These are phyloP conservation scores for Schizosaccharomyces japonicus DNA, from an alignment of 805 yeast species.

Conservation along the genomic window DNA sequence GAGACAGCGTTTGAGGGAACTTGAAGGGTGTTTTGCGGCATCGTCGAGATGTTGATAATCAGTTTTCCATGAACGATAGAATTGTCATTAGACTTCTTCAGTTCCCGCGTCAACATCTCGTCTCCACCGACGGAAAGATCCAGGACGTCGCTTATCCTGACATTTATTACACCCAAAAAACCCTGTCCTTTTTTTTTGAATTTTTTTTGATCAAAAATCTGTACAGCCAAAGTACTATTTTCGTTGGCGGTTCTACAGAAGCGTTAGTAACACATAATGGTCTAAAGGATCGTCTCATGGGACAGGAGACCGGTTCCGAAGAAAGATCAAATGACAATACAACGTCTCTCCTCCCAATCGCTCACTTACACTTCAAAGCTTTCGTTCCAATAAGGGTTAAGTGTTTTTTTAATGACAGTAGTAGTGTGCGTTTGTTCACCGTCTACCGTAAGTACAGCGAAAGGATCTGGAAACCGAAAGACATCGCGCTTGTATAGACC, in stretches of 20 bases:
- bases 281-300: no score
- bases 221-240: slow-evolving; percentile 68
- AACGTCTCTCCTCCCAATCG: neutral
- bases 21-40: slow-evolving; percentile 9
- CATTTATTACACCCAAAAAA: slow-evolving; percentile 82
- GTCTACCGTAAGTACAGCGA: slow-evolving; percentile 91
- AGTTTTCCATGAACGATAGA: slow-evolving; percentile 83
- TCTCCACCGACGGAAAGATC: slow-evolving; percentile 6
- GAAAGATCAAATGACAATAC: neutral
- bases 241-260: slow-evolving; percentile 30
- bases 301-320: no score
- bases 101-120: slow-evolving; percentile 78
- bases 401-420: slow-evolving; percentile 72
- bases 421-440: slow-evolving; percentile 92
- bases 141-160: slow-evolving; percentile 26
- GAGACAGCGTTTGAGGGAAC: slow-evolving; percentile 5
- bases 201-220: slow-evolving; percentile 23
- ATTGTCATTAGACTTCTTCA: slow-evolving; percentile 76
- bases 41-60: slow-evolving; percentile 27
- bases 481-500: slow-evolving; percentile 87
- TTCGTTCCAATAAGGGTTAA: slow-evolving; percentile 97
- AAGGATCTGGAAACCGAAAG: slow-evolving; percentile 89
- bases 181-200: slow-evolving; percentile 95
- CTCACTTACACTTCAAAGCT: slow-evolving; percentile 40
- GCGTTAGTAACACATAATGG: slow-evolving; percentile 1